Conservation (phyloP, 139 green algal species). For the Chlorella sp. region DNA sequence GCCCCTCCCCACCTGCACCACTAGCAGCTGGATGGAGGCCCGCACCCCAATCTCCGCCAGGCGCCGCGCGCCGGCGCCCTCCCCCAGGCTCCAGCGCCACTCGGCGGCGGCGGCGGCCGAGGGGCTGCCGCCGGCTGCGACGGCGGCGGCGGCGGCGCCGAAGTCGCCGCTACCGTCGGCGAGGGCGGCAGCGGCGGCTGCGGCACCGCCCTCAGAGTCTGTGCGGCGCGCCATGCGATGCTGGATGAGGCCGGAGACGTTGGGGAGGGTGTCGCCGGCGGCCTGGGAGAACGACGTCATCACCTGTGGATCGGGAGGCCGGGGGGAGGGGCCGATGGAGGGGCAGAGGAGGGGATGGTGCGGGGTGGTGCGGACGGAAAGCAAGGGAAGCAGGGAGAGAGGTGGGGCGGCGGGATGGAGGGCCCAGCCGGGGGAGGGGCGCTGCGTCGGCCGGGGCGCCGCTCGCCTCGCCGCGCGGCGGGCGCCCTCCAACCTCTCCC, state of each 20-base stretch:
- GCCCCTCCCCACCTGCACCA: conserved; percentile 76
- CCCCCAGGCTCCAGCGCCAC: too few species aligned
- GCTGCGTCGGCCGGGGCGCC: background rate
- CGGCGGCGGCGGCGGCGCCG: background rate
- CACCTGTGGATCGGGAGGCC: conserved; percentile 45
- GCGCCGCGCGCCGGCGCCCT: conserved; percentile 74
- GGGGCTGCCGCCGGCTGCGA: background rate
- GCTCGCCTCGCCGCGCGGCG: conserved; percentile 12
- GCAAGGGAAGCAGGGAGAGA: too few species aligned
- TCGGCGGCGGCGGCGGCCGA: background rate
- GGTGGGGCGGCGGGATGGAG: background rate
- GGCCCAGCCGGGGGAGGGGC: background rate
- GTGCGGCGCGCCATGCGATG: conserved; percentile 15
- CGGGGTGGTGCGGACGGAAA: too few species aligned
- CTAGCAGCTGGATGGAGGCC: conserved; percentile 84
- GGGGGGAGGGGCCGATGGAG: conserved; percentile 35
- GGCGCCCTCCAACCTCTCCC: too few species aligned
- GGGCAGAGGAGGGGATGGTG: too few species aligned
- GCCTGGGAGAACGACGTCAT: conserved; percentile 50
- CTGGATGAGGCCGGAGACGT: conserved; percentile 41
- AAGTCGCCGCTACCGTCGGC: background rate
- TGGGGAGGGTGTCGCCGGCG: conserved; percentile 57
- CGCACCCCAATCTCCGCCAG: conserved; percentile 76
- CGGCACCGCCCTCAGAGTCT: background rate
- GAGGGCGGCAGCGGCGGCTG: background rate